Evolutionary conservation across 495 filamentous ascomycete genomes (phyloP), one percentile per base, ranked within the genome.

Genomic region (Penicillium egyptiacum): DNA sequence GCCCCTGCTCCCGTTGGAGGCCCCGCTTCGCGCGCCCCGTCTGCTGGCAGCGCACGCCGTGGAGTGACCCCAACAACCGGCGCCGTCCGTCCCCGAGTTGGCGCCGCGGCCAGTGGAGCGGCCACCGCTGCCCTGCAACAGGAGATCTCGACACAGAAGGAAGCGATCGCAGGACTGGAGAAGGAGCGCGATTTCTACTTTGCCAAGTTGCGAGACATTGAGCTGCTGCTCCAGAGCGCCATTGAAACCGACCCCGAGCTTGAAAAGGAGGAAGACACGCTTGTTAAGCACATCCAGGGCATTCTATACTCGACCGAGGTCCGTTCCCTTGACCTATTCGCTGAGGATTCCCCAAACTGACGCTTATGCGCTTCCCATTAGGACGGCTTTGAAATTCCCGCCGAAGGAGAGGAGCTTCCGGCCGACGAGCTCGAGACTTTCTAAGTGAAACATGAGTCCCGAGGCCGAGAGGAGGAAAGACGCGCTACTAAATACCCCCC

Each of bases 171-270:
- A n/a, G 91, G 91, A 5, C 78, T 96, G 45, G 91, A 96, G 79
- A 88, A 91, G 68, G 94, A 98, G 78, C 80, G 94, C 50, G 94
- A 98, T 72, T 98, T 98, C 74, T 98, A 98, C 79, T 98, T 98
- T 71, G 92, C 89, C 79, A 98, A 98, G 77, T 76, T 98, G 56
- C 85, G 94, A 50, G 94, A 98, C 67, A 98, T 98, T 61, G 95
- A 98, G 75, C 73, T 98, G 62, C 70, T 98, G 68, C 79, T 98
- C 51, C 94, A 98, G 79, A 85, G 86, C 59, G 91, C 91, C 16
- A 89, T 96, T 63, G 94, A 98, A 64, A 86, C 86, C 40, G 86
- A 96, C 59, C 91, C 93, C 5, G 86, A 93, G 72, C 74, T 98
- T 48, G 94, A 96, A 79, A 88, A 92, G 82, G 88, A 93, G 23